These are phyloP conservation scores for Rhodomyrtus psidioides DNA, from an alignment of 441 rosid genomes.

Conservation along the genomic window DNA sequence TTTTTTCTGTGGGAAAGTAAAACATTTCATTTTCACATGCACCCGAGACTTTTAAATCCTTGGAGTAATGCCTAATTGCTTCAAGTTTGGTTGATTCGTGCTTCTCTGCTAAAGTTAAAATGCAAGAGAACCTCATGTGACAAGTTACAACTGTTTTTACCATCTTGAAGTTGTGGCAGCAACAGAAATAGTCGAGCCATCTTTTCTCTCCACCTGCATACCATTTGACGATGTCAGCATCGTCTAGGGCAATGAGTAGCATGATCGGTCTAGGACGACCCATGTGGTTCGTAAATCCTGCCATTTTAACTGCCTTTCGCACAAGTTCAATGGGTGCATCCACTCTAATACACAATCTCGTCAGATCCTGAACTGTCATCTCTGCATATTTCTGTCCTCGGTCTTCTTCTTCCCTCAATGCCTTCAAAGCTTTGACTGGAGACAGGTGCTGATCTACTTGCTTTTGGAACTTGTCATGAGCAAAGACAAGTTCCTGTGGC, in stretches of 20 bases:
- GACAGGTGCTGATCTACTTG: constrained; percentile 69
- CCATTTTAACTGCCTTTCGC: constrained; percentile 70
- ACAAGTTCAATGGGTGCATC: constrained; percentile 73
- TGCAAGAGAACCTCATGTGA: constrained; percentile 85
- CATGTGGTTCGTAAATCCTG: constrained; percentile 84
- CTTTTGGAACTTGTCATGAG: constrained; percentile 70
- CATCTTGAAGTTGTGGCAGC: constrained; percentile 79
- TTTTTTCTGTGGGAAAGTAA: constrained; percentile 67
- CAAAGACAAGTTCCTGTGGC: constrained; percentile 59
- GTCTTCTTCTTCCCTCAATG: constrained; percentile 57
- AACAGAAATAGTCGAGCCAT: constrained; percentile 91
- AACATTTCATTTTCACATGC: constrained; percentile 39
- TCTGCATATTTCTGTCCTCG: constrained; percentile 57
- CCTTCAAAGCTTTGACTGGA: constrained; percentile 43
- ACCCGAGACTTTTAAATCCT: constrained; percentile 57
- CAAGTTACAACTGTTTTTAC: constrained; percentile 70
- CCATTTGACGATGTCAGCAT: constrained; percentile 86
- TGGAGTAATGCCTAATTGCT: constrained; percentile 66
- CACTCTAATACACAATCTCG: too few relatives aligned
- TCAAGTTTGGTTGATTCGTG: constrained; percentile 83
- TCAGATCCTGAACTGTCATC: constrained; percentile 61
- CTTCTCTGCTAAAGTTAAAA: constrained; percentile 79
- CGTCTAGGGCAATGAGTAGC: constrained; percentile 58
- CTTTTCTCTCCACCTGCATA: constrained; percentile 78
- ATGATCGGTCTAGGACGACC: constrained; percentile 87